Base-by-base conservation (phyloP, 148 eudicot species). In the Chenopodium berlandieri region DNA sequence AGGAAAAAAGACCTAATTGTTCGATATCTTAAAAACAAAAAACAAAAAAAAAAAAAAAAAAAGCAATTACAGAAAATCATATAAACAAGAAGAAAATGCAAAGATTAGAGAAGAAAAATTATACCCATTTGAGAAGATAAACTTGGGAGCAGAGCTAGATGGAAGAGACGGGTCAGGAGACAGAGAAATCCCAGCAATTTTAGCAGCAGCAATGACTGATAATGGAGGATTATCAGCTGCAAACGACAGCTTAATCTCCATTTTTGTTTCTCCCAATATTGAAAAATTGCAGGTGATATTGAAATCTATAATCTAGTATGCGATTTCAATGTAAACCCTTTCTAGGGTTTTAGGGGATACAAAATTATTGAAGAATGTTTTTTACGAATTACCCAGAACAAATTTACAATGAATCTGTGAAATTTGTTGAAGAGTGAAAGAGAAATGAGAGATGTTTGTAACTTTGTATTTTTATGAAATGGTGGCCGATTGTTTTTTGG, bases 211-310 rank as follows among this genome's bases (percentile, higher is more conserved):
- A 58, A 93, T 83, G 37, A 87, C 89, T 17, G 94, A 77, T 69
- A 94, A 78, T 14, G 97, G 97, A 31, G 98, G 97, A 71, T 76
- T 79, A 82, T 91, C 97, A 52, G 88, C 85, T 11, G 97, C 64
- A 78, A 87, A 90, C 6, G 78, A 78, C 37, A 93, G 86, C 87
- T 81, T 88, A 6, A 19, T 65, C 73, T 20, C 58, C 72, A 44
- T 64, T 12, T 40, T 40, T 71, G 10, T 14, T 71, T 77, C 75
- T 4, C 22, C 13, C 62, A 56, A 17, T 56, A 1, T 56, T 17
- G 22, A 56, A 17, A 10, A 52, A 2, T 11, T 52, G 56, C 56
- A 52, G 56, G 4, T 52, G 13, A 2, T 52, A 1, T 52, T 11
- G 16, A 14, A 52, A 52, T 52, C 4, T 10, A 10, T 14, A 2